phyloP scores from a whole-genome alignment of 768 basidiomycete species.

The Cystobasidium ongulense region DNA sequence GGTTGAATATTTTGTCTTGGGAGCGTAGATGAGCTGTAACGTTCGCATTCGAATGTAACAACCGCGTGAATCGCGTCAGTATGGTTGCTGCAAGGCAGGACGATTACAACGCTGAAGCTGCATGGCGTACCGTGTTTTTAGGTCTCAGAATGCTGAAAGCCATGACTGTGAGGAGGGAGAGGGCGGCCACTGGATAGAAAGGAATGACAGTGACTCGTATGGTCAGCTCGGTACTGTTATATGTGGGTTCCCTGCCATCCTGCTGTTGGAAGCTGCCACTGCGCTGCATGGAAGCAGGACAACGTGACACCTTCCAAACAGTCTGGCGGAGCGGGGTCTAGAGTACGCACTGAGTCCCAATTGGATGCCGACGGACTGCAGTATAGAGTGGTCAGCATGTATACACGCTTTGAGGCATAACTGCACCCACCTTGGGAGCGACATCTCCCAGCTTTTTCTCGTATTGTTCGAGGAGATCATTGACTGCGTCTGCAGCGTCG shows the following conservation, averaged over 20 bases:
- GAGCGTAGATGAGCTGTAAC: slow-evolving; percentile 13
- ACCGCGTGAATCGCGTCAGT: neutral
- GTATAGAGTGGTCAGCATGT: neutral
- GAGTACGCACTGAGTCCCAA: neutral
- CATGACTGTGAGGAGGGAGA: slow-evolving; percentile 12
- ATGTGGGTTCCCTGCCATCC: neutral
- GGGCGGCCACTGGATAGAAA: neutral
- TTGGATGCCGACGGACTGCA: slow-evolving; percentile 18
- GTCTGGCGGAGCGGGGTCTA: neutral
- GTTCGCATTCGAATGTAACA: neutral
- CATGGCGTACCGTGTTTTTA: neutral
- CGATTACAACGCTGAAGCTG: neutral
- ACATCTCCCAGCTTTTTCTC: slow-evolving; percentile 13
- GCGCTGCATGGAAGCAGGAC: neutral
- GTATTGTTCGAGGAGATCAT: slow-evolving; percentile 21
- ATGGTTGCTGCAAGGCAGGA: neutral
- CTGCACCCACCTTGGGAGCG: slow-evolving; percentile 9
- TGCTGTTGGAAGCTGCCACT: neutral
- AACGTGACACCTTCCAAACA: neutral
- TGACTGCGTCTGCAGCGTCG: slow-evolving; percentile 24
- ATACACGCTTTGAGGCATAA: neutral
- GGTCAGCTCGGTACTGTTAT: neutral
- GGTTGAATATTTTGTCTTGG: slow-evolving; percentile 25
- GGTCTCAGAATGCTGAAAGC: slow-evolving; percentile 23
- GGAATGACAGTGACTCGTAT: neutral